A percentile compares a stretch with the other conserved stretches of the same genome.
Conservation (phyloP, 305 asterid genomes). For the Fraxinus dipetala region DNA sequence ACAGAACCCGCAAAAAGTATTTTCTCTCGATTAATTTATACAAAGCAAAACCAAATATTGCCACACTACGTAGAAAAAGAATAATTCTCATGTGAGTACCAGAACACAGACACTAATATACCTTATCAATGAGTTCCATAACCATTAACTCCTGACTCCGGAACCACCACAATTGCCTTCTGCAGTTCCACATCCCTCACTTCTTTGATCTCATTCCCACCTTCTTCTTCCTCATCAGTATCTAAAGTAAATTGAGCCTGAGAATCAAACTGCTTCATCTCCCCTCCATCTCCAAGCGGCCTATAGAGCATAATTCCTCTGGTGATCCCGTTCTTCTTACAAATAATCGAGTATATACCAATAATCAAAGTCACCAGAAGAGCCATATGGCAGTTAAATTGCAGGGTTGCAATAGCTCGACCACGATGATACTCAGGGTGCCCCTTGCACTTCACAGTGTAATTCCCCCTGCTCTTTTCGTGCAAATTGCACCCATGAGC, state of each 20-base stretch:
- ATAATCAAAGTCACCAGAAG: conserved; percentile 48
- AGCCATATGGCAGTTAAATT: conserved; percentile 88
- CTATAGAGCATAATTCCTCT: conserved; percentile 49
- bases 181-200: conserved; percentile 58
- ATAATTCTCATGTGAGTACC: conserved; percentile 19
- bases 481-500: conserved; percentile 69
- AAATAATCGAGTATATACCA: conserved; percentile 48
- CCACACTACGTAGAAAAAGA: conserved; percentile 28
- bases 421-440: conserved; percentile 85
- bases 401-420: conserved; percentile 81
- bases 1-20: background rate
- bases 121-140: conserved; percentile 53
- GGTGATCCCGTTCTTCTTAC: conserved; percentile 49
- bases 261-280: conserved; percentile 41
- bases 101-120: conserved; percentile 5
- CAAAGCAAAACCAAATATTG: conserved; percentile 24
- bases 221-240: conserved; percentile 59
- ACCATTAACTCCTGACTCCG: conserved; percentile 53
- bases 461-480: conserved; percentile 79
- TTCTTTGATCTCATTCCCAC: conserved; percentile 48
- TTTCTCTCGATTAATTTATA: conserved; percentile 17
- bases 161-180: conserved; percentile 34
- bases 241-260: conserved; percentile 67
- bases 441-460: conserved; percentile 79
- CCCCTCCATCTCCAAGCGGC: conserved; percentile 60